phyloP scores from a whole-genome alignment of 306 rosid genomes.

The Acacia melanoxylon region DNA sequence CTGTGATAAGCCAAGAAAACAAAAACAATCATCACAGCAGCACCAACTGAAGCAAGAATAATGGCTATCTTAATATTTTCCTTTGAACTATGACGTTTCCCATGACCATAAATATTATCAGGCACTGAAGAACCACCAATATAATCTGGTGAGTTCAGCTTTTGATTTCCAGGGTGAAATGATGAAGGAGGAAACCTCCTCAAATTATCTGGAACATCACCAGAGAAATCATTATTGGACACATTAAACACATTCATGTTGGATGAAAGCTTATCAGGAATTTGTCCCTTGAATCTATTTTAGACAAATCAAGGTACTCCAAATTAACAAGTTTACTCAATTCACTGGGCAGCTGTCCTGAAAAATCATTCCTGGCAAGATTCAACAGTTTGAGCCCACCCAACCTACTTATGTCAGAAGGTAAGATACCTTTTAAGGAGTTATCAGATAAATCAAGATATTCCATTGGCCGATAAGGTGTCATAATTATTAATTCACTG shows the following conservation, averaged over 20 bases:
- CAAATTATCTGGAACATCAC: slow-evolving; percentile 71
- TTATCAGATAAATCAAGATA: slow-evolving; percentile 82
- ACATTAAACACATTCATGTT: slow-evolving; percentile 71
- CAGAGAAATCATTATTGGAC: slow-evolving; percentile 80
- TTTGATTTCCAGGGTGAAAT: slow-evolving; percentile 77
- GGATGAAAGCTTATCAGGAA: slow-evolving; percentile 80
- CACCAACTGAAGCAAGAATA: slow-evolving; percentile 89
- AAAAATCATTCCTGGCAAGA: slow-evolving; percentile 74
- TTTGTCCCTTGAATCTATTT: slow-evolving; percentile 77
- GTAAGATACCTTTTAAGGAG: slow-evolving; percentile 67
- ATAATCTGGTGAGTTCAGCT: slow-evolving; percentile 42
- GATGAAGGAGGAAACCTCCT: slow-evolving; percentile 59
- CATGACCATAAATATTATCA: slow-evolving; percentile 33
- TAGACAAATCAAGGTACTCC: slow-evolving; percentile 81
- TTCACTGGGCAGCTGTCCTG: slow-evolving; percentile 77
- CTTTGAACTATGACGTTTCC: slow-evolving; percentile 52
- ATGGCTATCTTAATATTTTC: slow-evolving; percentile 82
- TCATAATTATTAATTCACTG: slow-evolving; percentile 69
- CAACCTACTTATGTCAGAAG: slow-evolving; percentile 73
- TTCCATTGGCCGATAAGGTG: slow-evolving; percentile 55
- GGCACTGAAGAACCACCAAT: slow-evolving; percentile 48
- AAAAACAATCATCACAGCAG: slow-evolving; percentile 85
- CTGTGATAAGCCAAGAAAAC: slow-evolving; percentile 88
- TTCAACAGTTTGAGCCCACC: slow-evolving; percentile 76
- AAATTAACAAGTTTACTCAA: slow-evolving; percentile 65